Evolutionary conservation across 2,329 filamentous ascomycete species (phyloP).

Genomic region (Chalaropsis ovoidea): DNA sequence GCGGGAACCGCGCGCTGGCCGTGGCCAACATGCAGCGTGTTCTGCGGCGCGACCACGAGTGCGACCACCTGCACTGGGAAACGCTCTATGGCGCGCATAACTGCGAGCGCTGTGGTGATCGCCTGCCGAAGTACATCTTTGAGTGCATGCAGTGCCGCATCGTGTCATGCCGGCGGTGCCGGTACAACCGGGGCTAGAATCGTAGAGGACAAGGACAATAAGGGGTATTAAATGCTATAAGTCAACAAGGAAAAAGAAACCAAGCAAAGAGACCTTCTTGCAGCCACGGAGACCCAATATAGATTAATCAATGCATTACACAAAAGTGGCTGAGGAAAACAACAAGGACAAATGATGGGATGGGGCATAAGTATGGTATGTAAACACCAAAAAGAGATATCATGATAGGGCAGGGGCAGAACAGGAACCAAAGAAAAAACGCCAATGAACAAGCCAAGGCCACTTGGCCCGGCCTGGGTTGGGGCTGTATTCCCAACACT

Average conservation of each 20-base stretch:
- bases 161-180: conserved; percentile 39
- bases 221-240: too few species aligned
- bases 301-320: not conserved
- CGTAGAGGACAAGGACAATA: not conserved
- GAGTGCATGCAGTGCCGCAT: conserved; percentile 39
- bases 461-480: conserved; percentile 13
- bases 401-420: not conserved
- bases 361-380: not conserved
- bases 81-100: conserved; percentile 31
- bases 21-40: conserved; percentile 30
- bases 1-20: not conserved
- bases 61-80: conserved; percentile 33
- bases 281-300: not conserved
- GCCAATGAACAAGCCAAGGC: not conserved
- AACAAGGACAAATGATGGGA: not conserved
- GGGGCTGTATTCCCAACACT: conserved; percentile 14
- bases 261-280: not conserved
- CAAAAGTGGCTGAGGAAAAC: not conserved
- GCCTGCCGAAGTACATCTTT: conserved; percentile 36
- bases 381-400: not conserved
- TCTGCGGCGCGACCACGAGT: conserved; percentile 35
- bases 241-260: too few species aligned
- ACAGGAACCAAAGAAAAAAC: not conserved
- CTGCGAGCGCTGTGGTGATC: conserved; percentile 37
- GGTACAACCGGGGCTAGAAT: conserved; percentile 32